Base-by-base conservation (phyloP, 345 rosid species). In the Citrus inodora region DNA sequence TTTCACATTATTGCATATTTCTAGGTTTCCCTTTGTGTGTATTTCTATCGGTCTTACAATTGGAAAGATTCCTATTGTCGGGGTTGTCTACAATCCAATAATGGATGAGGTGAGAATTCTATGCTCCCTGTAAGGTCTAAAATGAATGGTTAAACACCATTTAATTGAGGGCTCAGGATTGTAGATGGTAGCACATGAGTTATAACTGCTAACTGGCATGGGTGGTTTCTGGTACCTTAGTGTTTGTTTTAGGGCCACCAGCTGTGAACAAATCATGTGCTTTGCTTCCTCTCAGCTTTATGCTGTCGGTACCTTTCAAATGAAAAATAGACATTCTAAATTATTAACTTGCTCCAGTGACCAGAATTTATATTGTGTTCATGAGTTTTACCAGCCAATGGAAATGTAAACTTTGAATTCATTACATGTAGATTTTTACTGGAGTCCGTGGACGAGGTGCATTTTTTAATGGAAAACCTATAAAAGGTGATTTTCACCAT, bases 41-140 rank as follows among this genome's bases (percentile, higher is more conserved):
- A 84, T 91, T 61, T 94, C 99, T 73, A 92, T 96, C 75, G 99
- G 98, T n/a, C 98, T 96, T 77, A 90, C 98, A 0, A 90, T 94
- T 64, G 87, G 89, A 22, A 96, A 92, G 77, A 84, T 91, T 79
- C 97, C 99, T 32, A 88, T 84, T 42, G 91, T 94, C 65, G 99
- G 99, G 0, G 99, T 94, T 56, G 97, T 96, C 63, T 96, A 82
- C 83, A 96, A 94, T 83, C 99, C 99, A 60, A 94, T 96, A 40
- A 89, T 94, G 90, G 82, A 91, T 73, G 99, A 94, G 98, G 99
- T 94, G 58, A 86, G 86, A 80, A 25, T 69, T 79, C 67, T 71
- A 4, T 76, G 9, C 59, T 71, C 38, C 13, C 7, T 38, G 13
- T 65, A 4, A 65, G 46, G 35, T 56, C 11, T 53, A 38, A 38